These are phyloP conservation scores for Pythium plurisporium DNA, from an alignment of 352 stramenopile species.

Conservation along the genomic window DNA sequence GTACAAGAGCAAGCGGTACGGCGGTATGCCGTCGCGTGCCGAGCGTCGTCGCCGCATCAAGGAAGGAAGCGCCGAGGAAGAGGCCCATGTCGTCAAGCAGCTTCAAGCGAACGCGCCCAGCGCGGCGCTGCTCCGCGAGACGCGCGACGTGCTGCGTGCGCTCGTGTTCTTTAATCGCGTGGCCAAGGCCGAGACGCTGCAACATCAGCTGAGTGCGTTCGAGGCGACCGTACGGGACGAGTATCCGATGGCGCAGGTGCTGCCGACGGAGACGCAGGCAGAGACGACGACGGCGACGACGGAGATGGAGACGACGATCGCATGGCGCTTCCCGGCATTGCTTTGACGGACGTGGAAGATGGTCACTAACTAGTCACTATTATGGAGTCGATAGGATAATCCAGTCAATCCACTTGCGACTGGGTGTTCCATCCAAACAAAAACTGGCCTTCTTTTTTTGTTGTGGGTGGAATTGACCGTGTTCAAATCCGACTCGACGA, in stretches of 20 bases:
- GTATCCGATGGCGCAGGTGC: neutral
- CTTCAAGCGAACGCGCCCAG: conserved; percentile 36
- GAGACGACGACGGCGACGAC: neutral
- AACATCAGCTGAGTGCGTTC: conserved; percentile 39
- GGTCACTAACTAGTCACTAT: conserved; percentile 3
- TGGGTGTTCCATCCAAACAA: no score
- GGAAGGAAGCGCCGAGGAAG: conserved; percentile 63
- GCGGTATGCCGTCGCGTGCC: conserved; percentile 36
- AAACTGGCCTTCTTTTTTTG: conserved; percentile 6
- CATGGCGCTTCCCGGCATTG: conserved; percentile 16
- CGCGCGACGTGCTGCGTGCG: conserved; percentile 39
- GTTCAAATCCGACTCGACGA: neutral
- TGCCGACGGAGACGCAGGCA: neutral
- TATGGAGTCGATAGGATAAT: neutral
- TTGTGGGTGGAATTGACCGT: neutral
- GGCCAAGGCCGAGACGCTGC: conserved; percentile 35
- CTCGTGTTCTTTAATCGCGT: conserved; percentile 50
- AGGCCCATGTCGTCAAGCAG: conserved; percentile 53
- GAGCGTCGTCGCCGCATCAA: conserved; percentile 66
- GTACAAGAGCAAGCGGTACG: conserved; percentile 46
- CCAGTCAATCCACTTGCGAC: no score
- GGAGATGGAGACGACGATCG: neutral
- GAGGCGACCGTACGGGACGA: conserved; percentile 34
- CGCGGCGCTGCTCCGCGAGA: conserved; percentile 30
- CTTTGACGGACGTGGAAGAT: neutral